Conservation (phyloP, 768 basidiomycete genomes). For the Panaeolus papilionaceus region DNA sequence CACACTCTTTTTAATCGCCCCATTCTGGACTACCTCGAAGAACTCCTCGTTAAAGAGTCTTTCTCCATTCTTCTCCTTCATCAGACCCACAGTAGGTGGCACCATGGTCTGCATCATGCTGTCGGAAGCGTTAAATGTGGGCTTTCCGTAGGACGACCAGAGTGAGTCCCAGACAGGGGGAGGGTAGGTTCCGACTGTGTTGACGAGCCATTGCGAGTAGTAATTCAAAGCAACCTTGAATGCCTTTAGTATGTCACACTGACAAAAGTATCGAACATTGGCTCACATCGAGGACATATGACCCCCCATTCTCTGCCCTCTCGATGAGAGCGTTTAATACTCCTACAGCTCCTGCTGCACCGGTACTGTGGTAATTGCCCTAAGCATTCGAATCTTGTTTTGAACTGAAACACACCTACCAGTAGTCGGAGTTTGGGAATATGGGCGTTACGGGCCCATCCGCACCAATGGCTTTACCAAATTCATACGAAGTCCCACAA, state of each 20-base stretch:
- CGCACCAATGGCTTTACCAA: slow-evolving; percentile 28
- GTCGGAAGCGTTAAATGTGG: slow-evolving; percentile 26
- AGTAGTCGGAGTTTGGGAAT: slow-evolving; percentile 30
- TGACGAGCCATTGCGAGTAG: slow-evolving; percentile 34
- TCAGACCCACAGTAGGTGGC: slow-evolving; percentile 20
- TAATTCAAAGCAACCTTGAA: slow-evolving; percentile 27
- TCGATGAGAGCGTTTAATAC: slow-evolving; percentile 28
- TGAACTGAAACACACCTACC: slow-evolving; percentile 16
- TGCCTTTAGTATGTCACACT: not conserved
- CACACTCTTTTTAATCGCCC: slow-evolving; percentile 25
- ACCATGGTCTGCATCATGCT: slow-evolving; percentile 28
- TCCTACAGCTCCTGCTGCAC: slow-evolving; percentile 27
- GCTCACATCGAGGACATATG: slow-evolving; percentile 29
- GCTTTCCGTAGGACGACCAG: slow-evolving; percentile 25
- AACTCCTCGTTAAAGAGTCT: slow-evolving; percentile 25
- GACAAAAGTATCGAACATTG: not conserved
- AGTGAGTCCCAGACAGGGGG: slow-evolving; percentile 29
- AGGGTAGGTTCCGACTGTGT: slow-evolving; percentile 28
- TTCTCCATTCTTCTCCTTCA: slow-evolving; percentile 20
- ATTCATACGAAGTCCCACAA: slow-evolving; percentile 29
- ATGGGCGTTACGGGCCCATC: slow-evolving; percentile 30
- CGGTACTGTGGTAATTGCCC: slow-evolving; percentile 22
- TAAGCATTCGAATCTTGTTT: too few species aligned
- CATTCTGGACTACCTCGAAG: slow-evolving; percentile 29
- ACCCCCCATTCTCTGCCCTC: slow-evolving; percentile 28